Percentiles rank a stretch among this genome's conserved stretches.
Evolutionary conservation across 2,329 filamentous ascomycete genomes (phyloP).

Genomic region (Exophiala dermatitidis): DNA sequence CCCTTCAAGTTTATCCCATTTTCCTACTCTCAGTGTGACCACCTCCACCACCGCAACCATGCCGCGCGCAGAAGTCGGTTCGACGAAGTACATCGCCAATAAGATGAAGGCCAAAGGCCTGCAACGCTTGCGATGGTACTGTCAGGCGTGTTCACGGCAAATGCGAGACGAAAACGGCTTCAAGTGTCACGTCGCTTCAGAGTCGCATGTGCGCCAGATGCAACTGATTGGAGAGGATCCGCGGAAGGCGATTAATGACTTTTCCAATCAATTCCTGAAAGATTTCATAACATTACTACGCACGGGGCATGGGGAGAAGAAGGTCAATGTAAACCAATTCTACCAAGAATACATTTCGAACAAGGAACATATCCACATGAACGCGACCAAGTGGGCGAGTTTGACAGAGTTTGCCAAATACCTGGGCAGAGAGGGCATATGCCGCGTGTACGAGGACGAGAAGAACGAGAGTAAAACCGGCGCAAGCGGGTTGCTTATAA

Average conservation of each 20-base stretch:
- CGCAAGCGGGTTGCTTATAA: conserved; percentile 56
- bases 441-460: conserved; percentile 79
- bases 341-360: conserved; percentile 90
- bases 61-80: conserved; percentile 87
- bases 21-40: neutral
- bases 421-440: conserved; percentile 78
- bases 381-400: conserved; percentile 79
- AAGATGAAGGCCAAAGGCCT: conserved; percentile 68
- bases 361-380: conserved; percentile 88
- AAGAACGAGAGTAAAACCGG: conserved; percentile 48
- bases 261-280: conserved; percentile 68
- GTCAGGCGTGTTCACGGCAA: conserved; percentile 70
- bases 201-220: conserved; percentile 86
- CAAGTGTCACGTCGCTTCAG: conserved; percentile 78
- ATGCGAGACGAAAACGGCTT: conserved; percentile 83
- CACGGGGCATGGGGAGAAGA: conserved; percentile 85
- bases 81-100: conserved; percentile 84
- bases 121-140: conserved; percentile 86
- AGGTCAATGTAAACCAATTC: conserved; percentile 81
- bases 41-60: conserved; percentile 48
- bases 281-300: conserved; percentile 72
- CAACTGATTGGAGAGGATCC: conserved; percentile 79
- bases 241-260: conserved; percentile 75
- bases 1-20: too few species aligned
- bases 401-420: conserved; percentile 86